A percentile compares a stretch with the other conserved stretches of the same genome.
These are phyloP conservation scores for Barnettozyma sucrosica DNA, from an alignment of 805 yeast species.

Conservation along the genomic window DNA sequence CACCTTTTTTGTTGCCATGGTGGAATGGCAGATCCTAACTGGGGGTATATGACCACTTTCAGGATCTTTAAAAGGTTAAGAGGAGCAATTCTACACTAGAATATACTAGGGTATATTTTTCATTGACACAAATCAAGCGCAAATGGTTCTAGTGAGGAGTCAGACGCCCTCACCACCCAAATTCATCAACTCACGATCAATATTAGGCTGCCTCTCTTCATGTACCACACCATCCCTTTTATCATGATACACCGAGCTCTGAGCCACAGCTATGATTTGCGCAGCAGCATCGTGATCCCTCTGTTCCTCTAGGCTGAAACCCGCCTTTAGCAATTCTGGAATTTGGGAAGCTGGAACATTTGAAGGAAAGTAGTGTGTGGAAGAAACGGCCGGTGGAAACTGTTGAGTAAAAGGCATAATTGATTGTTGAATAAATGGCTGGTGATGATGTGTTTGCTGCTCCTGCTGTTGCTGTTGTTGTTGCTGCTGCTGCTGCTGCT, in stretches of 20 bases:
- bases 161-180: neutral
- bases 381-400: neutral
- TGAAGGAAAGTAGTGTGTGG: neutral
- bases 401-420: no score
- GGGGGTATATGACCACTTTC: no score
- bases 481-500: conserved; percentile 6
- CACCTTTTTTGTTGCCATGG: neutral
- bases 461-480: no score
- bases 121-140: no score
- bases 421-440: no score
- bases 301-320: neutral
- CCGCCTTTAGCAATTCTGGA: neutral
- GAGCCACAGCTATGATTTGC: conserved; percentile 9
- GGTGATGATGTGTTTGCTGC: no score
- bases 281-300: conserved; percentile 8
- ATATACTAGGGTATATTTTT: no score
- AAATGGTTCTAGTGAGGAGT: neutral
- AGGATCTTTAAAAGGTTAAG: no score
- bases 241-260: neutral
- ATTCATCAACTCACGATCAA: conserved; percentile 22
- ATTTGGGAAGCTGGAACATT: neutral
- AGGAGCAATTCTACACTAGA: no score
- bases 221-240: neutral
- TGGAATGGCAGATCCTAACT: neutral
- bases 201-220: conserved; percentile 4